Evolutionary conservation across 23 red algal genomes (phyloP).

Genomic region (Gracilaria gracilis): DNA sequence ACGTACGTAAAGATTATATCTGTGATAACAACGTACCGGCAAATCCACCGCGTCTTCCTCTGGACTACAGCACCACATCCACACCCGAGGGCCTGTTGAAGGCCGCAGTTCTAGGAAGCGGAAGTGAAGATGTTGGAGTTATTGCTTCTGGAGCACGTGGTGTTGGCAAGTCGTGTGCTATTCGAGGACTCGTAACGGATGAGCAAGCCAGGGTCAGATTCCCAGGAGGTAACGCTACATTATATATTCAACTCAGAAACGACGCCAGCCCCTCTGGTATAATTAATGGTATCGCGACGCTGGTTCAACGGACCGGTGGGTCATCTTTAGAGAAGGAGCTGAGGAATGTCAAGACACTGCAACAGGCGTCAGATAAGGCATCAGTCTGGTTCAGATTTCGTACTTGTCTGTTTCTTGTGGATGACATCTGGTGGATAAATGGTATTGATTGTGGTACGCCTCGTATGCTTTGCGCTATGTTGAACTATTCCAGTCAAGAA

Average conservation of each 20-base stretch:
- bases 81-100: slow-evolving; percentile 10
- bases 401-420: too few species aligned
- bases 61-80: background rate
- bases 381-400: background rate
- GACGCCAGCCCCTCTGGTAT: background rate
- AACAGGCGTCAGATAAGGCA: background rate
- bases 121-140: background rate
- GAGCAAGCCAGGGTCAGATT: background rate
- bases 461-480: background rate
- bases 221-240: slow-evolving; percentile 16
- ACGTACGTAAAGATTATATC: too few species aligned
- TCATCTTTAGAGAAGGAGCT: background rate
- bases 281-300: background rate
- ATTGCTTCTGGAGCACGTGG: slow-evolving; percentile 16
- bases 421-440: slow-evolving; percentile 16
- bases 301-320: background rate
- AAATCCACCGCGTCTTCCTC: slow-evolving; percentile 6
- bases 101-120: background rate
- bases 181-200: background rate
- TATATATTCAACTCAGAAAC: slow-evolving; percentile 14
- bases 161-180: slow-evolving; percentile 33
- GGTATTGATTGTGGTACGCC: background rate
- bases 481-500: too few species aligned
- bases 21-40: background rate
- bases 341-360: background rate